Evolutionary conservation across 2,329 filamentous ascomycete genomes (phyloP).

Genomic region (Sclerotinia trifoliorum): DNA sequence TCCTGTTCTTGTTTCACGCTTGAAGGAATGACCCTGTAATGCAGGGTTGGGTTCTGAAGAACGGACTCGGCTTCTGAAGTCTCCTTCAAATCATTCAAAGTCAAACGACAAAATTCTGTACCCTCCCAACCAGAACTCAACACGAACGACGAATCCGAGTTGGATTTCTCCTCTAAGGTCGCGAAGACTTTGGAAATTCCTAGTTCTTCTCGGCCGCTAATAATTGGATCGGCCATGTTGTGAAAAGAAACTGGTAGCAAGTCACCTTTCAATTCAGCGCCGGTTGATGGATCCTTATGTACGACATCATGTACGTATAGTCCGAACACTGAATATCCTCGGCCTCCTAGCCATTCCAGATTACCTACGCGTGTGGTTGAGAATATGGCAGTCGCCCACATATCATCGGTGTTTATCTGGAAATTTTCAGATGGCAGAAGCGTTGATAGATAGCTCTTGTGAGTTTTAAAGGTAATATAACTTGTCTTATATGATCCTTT

Average conservation of each 20-base stretch:
- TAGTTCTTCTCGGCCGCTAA: constrained; percentile 55
- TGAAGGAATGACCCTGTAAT: background rate
- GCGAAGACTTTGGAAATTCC: constrained; percentile 54
- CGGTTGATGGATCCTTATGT: constrained; percentile 40
- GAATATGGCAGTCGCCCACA: constrained; percentile 41
- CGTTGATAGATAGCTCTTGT: constrained; percentile 42
- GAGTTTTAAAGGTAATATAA: constrained; percentile 44
- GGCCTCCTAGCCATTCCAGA: constrained; percentile 60
- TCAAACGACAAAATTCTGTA: constrained; percentile 26
- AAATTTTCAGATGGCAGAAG: constrained; percentile 40
- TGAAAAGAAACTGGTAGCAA: constrained; percentile 56
- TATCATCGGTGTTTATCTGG: constrained; percentile 36
- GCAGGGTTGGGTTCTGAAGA: background rate
- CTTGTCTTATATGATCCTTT: constrained; percentile 30
- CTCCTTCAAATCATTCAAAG: constrained; percentile 18
- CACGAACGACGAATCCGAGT: constrained; percentile 14
- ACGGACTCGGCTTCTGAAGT: background rate
- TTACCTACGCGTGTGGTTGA: constrained; percentile 46
- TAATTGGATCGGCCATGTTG: constrained; percentile 56
- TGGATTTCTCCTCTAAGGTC: constrained; percentile 25
- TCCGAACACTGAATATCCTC: constrained; percentile 56
- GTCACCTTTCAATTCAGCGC: constrained; percentile 44
- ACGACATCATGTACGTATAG: constrained; percentile 62
- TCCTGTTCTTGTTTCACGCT: background rate
- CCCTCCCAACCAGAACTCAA: constrained; percentile 31